Base-by-base conservation (phyloP, 2,329 filamentous ascomycete species). In the Neocucurbitaria cava region DNA sequence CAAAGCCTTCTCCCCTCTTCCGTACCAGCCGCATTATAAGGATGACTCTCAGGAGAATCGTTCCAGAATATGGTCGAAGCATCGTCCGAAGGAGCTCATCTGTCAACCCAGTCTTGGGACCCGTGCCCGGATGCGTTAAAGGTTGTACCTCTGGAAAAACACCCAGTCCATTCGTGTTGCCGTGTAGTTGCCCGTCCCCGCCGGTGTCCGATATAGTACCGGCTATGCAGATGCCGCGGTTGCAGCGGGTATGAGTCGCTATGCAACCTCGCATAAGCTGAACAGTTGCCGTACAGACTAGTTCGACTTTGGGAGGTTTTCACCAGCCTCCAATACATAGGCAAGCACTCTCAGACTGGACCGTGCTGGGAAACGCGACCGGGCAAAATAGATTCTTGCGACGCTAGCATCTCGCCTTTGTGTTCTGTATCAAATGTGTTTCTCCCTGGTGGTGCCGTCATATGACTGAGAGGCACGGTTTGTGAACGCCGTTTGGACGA, bases 401-500 rank as follows among this genome's bases (percentile, higher is more conserved):
- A 43, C 3, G 20, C 26, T 30, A 13, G 9, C 10, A 18, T 5
- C 10, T 43, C 15, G 8, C n/a, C 41, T 21, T 43, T 43, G 5
- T 43, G 41, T 28, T 43, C 23, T 31, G 24, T 30, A 20, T 30
- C 24, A 10, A 30, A 31, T 11, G 23, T 18, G 23, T 24, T 30
- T 30, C 15, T 18, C 6, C 23, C 24, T 8, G 24, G 41, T 5
- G 5, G 41, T 20, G 48, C 21, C 2, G 48, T 26, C 20, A 56
- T 23, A 33, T 31, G 42, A 2, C 30, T 42, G 13, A 57, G 40
- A 31, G 40, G 46, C 31, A 48, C 20, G 20, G 15, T 43, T 40
- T 33, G 46, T 46, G 46, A 46, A 20, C 30, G 49, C 26, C 23
- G 24, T 17, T 43, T 35, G 33, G 44, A 49, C 11, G 52, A 46